These are phyloP conservation scores for Cubamyces lactineus DNA, from an alignment of 768 basidiomycete genomes.

Conservation along the genomic window DNA sequence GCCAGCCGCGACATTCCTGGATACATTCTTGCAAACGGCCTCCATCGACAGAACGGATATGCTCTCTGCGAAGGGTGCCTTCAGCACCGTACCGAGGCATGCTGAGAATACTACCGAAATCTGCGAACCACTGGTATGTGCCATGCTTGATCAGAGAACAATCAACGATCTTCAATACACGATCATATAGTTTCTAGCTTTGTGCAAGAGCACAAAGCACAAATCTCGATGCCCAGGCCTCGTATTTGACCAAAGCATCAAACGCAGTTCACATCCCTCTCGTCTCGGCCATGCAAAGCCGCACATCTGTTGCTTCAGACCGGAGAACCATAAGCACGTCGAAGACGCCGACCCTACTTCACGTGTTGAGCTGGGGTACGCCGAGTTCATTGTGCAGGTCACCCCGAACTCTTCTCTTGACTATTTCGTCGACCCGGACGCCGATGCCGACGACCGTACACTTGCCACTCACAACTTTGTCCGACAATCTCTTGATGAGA, in stretches of 20 bases:
- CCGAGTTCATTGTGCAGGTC: conserved; percentile 21
- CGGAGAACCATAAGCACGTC: not conserved
- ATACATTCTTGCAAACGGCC: not conserved
- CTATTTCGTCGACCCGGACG: conserved; percentile 13
- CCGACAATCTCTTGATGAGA: not conserved
- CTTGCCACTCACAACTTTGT: conserved; percentile 1
- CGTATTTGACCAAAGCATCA: conserved; percentile 1
- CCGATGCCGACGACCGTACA: not conserved
- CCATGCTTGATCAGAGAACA: not conserved
- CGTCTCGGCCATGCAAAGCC: conserved; percentile 2
- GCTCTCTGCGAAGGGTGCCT: not conserved
- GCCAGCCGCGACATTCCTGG: conserved; percentile 8
- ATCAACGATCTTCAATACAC: not conserved
- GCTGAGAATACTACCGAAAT: not conserved
- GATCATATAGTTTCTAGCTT: conserved; percentile 25
- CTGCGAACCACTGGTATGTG: conserved; percentile 1
- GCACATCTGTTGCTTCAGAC: conserved; percentile 15
- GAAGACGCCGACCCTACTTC: not conserved
- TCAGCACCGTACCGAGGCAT: not conserved
- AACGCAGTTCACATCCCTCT: not conserved
- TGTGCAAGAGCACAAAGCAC: not conserved
- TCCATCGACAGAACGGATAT: not conserved
- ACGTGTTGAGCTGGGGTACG: conserved; percentile 9
- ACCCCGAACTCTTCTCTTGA: not conserved
- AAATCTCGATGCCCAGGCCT: conserved; percentile 15